Conservation (phyloP, 2,329 filamentous ascomycete genomes). For the Phaeophleospora eucalypticola region DNA sequence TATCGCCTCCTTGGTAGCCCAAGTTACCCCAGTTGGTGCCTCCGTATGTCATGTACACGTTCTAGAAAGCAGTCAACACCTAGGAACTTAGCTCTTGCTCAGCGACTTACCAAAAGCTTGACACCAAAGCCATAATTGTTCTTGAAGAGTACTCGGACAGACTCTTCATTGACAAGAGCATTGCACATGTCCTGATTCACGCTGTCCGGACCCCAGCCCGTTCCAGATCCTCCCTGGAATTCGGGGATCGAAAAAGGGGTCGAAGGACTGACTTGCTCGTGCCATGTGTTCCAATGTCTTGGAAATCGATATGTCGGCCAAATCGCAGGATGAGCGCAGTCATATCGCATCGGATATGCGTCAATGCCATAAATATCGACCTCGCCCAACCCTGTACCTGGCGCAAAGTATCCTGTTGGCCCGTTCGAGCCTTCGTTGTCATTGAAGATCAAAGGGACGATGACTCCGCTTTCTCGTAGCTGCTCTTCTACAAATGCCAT, state of each 20-base stretch:
- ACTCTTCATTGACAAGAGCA: slow-evolving; percentile 54
- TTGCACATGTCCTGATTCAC: slow-evolving; percentile 56
- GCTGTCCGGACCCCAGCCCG: slow-evolving; percentile 60
- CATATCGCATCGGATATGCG: slow-evolving; percentile 56
- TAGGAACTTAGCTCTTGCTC: no score
- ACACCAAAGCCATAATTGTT: slow-evolving; percentile 58
- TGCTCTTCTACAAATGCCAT: slow-evolving; percentile 54
- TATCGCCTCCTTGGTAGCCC: slow-evolving; percentile 55
- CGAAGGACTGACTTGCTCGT: background rate
- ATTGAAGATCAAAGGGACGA: slow-evolving; percentile 55
- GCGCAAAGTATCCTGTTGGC: slow-evolving; percentile 57
- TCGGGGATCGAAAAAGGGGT: slow-evolving; percentile 54
- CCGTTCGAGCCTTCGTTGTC: slow-evolving; percentile 56
- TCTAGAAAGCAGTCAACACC: slow-evolving; percentile 54
- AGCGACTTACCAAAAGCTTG: no score
- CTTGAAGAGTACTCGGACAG: slow-evolving; percentile 61
- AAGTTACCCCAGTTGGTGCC: slow-evolving; percentile 62
- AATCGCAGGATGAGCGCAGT: slow-evolving; percentile 58
- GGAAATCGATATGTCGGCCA: slow-evolving; percentile 50
- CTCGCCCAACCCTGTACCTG: slow-evolving; percentile 49
- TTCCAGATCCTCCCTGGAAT: slow-evolving; percentile 58
- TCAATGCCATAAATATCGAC: slow-evolving; percentile 53
- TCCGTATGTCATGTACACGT: slow-evolving; percentile 62
- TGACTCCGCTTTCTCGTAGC: slow-evolving; percentile 53
- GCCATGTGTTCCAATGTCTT: slow-evolving; percentile 22